These are phyloP conservation scores for Lecanosticta acicola DNA, from an alignment of 2,329 filamentous ascomycete genomes.

Conservation along the genomic window DNA sequence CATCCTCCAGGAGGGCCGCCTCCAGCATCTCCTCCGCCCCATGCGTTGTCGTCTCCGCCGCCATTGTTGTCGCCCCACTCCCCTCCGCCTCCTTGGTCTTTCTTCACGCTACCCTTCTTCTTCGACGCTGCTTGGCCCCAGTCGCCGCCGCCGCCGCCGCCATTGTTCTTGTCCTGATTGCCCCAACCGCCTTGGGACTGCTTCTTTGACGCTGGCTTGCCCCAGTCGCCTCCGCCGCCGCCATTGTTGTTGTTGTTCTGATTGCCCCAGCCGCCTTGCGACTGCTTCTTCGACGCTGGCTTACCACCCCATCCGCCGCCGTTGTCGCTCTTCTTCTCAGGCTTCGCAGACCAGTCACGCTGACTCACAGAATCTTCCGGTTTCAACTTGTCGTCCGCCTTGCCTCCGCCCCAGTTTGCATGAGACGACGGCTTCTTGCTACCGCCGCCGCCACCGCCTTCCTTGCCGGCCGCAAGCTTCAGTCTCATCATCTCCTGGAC, in stretches of 20 bases:
- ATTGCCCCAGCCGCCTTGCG: constrained; percentile 1
- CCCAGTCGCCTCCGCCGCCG: background rate
- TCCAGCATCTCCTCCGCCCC: background rate
- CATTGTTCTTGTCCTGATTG: background rate
- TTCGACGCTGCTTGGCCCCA: constrained; percentile 2
- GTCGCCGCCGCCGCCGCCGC: background rate
- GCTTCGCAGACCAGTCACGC: background rate
- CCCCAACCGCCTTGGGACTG: background rate
- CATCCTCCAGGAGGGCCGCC: background rate
- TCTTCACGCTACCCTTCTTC: background rate
- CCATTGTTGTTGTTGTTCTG: background rate
- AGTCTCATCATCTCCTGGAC: constrained; percentile 25
- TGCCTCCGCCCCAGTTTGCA: background rate
- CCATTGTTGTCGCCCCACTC: background rate
- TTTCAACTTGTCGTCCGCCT: constrained; percentile 2
- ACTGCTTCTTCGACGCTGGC: background rate
- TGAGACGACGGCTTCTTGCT: background rate
- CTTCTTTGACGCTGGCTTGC: background rate
- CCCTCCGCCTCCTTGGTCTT: background rate
- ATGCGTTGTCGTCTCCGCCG: background rate
- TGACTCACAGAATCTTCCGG: constrained; percentile 9
- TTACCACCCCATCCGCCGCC: background rate
- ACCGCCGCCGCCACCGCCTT: background rate
- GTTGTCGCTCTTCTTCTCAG: background rate
- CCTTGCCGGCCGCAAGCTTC: constrained; percentile 5